Evolutionary conservation across 164 flowering plant species (phyloP).

Genomic region (Akebia trifoliata): DNA sequence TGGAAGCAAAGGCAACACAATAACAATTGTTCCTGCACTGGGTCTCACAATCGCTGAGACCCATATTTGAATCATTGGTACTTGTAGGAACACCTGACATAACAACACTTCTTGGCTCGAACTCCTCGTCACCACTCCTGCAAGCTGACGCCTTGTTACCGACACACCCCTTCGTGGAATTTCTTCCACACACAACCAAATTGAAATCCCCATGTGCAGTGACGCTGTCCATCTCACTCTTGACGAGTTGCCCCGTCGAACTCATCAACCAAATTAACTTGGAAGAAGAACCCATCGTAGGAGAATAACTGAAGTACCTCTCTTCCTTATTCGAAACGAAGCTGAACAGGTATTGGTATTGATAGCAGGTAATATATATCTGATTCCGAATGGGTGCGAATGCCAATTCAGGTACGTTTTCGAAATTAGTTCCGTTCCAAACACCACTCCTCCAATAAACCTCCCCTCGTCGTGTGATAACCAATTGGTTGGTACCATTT

Average conservation of each 20-base stretch:
- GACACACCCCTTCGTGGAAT: too few relatives aligned
- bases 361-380: too few relatives aligned
- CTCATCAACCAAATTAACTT: not conserved
- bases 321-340: not conserved
- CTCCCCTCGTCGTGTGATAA: not conserved
- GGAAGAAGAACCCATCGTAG: not conserved
- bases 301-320: not conserved
- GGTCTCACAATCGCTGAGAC: constrained; percentile 3
- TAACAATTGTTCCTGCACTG: not conserved
- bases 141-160: not conserved
- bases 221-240: too few relatives aligned
- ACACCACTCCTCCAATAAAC: not conserved
- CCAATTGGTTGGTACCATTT: not conserved
- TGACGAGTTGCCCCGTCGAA: not conserved
- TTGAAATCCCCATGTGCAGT: too few relatives aligned
- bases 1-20: constrained; percentile 2
- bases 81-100: not conserved
- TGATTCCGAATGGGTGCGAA: too few relatives aligned
- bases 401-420: not conserved
- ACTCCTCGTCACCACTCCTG: not conserved
- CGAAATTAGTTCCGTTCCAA: not conserved
- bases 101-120: not conserved
- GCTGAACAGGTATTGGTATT: constrained; percentile 2
- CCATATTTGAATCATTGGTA: not conserved
- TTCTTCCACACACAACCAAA: too few relatives aligned